Evolutionary conservation across 441 rosid genomes (phyloP).

Genomic region (Pelargonium citronellum): DNA sequence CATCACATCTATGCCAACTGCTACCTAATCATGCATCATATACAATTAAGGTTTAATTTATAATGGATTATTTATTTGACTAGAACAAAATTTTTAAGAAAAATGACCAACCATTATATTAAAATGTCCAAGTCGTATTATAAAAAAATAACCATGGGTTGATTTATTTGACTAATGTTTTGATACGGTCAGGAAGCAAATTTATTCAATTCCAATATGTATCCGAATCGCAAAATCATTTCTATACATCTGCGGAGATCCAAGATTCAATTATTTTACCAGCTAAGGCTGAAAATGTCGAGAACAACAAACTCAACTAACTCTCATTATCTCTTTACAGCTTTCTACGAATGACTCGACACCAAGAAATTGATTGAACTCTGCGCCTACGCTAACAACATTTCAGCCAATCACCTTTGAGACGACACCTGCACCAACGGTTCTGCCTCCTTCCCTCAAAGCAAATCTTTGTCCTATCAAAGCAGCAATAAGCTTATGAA

Average conservation of each 20-base stretch:
- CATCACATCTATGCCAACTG: no score
- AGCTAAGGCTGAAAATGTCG: not conserved
- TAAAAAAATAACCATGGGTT: no score
- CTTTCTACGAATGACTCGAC: not conserved
- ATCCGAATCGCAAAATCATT: not conserved
- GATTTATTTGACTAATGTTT: no score
- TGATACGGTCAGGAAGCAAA: no score
- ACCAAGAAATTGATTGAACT: not conserved
- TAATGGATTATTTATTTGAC: no score
- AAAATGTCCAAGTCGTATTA: no score
- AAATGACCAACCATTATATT: no score
- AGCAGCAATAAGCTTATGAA: not conserved
- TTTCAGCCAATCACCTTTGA: conserved; percentile 61
- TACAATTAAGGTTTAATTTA: no score
- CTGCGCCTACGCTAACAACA: not conserved
- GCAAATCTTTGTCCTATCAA: conserved; percentile 80
- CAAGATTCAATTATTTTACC: not conserved
- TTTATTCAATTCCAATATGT: not conserved
- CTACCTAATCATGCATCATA: no score
- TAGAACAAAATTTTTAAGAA: no score
- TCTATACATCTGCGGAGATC: not conserved
- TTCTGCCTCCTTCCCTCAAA: conserved; percentile 95
- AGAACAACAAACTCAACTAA: no score
- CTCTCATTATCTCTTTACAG: not conserved
- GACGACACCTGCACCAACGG: conserved; percentile 84